Base-by-base conservation (phyloP, 495 filamentous ascomycete species). In the Diplogelasinospora grovesii region DNA sequence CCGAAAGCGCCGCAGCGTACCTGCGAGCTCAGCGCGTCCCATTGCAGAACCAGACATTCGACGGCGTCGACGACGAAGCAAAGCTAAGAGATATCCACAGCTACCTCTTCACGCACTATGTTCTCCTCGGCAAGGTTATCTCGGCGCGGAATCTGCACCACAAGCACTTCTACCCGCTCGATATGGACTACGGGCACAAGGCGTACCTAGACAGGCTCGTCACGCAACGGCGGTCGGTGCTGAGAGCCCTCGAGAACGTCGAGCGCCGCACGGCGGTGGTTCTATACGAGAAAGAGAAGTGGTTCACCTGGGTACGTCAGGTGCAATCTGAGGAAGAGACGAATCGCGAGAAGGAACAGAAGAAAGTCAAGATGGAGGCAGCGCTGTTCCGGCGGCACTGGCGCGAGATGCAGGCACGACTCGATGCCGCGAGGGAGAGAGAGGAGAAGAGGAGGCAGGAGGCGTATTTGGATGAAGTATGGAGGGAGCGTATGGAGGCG, bases 121-220 rank as follows among this genome's bases (percentile, higher is more conserved):
- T 63, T 24, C 51, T 78, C 3, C 50, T 75, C 2, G 63, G 68
- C 14, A 61, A 68, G 40, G 74, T 74, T 10, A 71, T 75, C 36
- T 50, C 60, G 16, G 73, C 71, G 3, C 61, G 71, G 13, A 73
- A 70, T 46, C 53, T 73, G 30, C 72, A 77, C 46, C 73, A 74
- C 48, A 66, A 57, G 36, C 70, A 70, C 37, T 76, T 76, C 43
- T 76, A 66, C 49, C 56, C 63, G 4, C 41, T 68, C n/a, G 62
- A 63, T 37, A 35, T 59, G 48, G 65, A 71, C 45, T 71, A 63
- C 35, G 66, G 66, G 14, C 65, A 69, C 29, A 57, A 64, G 48
- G 56, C 58, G 40, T 62, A 65, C 48, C 59, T 77, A 1, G 67
- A 69, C 43, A 60, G 54, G 32, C 59, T 75, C 13, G 64, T 64